Evolutionary conservation across 805 yeast genomes (phyloP), one percentile per base, ranked within the genome.

Genomic region (Candida koratica): DNA sequence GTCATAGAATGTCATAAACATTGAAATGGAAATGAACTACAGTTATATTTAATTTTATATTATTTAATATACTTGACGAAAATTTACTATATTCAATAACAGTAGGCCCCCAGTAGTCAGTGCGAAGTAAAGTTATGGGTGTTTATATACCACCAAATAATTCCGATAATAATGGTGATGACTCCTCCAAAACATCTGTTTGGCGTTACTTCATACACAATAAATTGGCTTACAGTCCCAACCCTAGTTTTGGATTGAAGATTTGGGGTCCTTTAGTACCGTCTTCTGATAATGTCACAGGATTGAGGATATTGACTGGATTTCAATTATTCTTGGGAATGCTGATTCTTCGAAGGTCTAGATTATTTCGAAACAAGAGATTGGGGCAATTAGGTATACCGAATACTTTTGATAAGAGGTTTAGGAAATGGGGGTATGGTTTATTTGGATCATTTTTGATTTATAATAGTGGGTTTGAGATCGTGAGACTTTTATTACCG

Each of bases 241-340:
- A 66, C 28, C 88, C 88, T 2, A 73, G 76, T 35, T 52, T 78
- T 15, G 86, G 85, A 0, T 61, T 81, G 35, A 60, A 62, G 43
- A 47, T 78, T 22, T 78, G 85, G 80, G 84, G 88, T 1, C 87
- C 87, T 0, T 52, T 82, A 15, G 81, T 78, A 1, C 90, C 90
- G 2, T 84, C 88, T 1, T 70, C 82, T 6, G 89, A 82, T 44
- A 76, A 79, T 51, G 52, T 60, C 20, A 55, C 65, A 3, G 84
- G 83, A 1, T 51, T 81, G 1, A 72, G 71, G 47, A 48, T 73
- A 0, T 52, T 79, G 33, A 64, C 78, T 2, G 75, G 74, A 0
- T 39, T 73, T 2, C 89, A 82, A 50, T 53, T 77, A 15, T 56
- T 64, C 1, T 36, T 70, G n/a, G 84, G 84, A 4, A 31, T 68